phyloP scores from a whole-genome alignment of 306 rosid species.

The Quercus berberidifolia region DNA sequence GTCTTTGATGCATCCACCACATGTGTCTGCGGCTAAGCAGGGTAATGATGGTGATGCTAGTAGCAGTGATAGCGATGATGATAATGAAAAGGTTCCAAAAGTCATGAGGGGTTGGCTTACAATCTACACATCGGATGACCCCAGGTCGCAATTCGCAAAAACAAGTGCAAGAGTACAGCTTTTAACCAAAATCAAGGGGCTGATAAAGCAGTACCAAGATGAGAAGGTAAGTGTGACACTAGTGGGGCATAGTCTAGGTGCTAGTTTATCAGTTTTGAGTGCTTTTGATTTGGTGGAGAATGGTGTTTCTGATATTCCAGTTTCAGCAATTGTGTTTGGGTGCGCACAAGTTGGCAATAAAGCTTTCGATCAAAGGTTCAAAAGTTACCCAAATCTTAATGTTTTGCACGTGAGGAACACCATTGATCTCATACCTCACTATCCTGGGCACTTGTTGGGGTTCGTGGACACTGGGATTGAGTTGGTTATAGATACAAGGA shows the following conservation, averaged over 20 bases:
- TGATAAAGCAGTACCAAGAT: constrained; percentile 27
- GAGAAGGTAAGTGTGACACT: constrained; percentile 50
- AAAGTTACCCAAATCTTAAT: no score
- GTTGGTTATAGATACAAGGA: constrained; percentile 49
- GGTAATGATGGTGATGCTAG: not conserved
- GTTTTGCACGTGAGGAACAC: constrained; percentile 43
- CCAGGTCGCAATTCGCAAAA: constrained; percentile 43
- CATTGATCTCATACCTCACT: constrained; percentile 40
- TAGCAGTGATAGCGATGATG: constrained; percentile 17
- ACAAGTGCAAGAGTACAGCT: constrained; percentile 48
- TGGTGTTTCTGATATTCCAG: constrained; percentile 41
- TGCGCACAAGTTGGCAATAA: no score
- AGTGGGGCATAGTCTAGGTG: constrained; percentile 65
- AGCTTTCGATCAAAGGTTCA: no score
- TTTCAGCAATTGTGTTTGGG: constrained; percentile 48
- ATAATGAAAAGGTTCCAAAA: constrained; percentile 16
- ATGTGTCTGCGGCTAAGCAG: not conserved
- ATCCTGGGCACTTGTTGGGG: constrained; percentile 41
- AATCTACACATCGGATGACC: constrained; percentile 47
- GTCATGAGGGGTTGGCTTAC: constrained; percentile 71
- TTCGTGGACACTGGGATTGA: constrained; percentile 41
- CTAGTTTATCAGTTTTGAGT: constrained; percentile 41
- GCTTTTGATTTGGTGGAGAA: constrained; percentile 65
- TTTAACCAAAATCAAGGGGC: constrained; percentile 13
- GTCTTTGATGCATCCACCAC: constrained; percentile 13